phyloP scores from a whole-genome alignment of 2,329 filamentous ascomycete species.

The Aspergillus latus region DNA sequence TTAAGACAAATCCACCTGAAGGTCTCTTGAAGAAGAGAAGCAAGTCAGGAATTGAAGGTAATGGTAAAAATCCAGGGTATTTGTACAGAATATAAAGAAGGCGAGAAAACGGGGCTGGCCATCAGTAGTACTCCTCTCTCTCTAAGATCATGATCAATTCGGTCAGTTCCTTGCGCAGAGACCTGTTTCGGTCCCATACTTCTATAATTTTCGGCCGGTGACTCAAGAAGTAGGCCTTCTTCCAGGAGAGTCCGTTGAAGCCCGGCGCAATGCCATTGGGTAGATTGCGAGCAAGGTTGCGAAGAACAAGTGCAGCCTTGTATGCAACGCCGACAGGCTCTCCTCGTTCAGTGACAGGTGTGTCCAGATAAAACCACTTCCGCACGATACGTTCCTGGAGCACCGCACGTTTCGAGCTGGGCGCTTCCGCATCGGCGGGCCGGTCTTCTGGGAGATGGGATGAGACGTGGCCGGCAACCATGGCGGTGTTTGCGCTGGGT shows the following conservation, averaged over 20 bases:
- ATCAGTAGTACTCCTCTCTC: slow-evolving; percentile 38
- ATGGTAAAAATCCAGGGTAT: slow-evolving; percentile 20
- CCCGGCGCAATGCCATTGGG: slow-evolving; percentile 33
- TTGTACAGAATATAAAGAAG: slow-evolving; percentile 19
- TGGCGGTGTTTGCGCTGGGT: slow-evolving; percentile 36
- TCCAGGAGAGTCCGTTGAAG: slow-evolving; percentile 37
- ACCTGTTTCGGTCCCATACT: slow-evolving; percentile 42
- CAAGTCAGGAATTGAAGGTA: slow-evolving; percentile 11
- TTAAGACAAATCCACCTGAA: too few relatives aligned
- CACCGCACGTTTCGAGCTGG: slow-evolving; percentile 36
- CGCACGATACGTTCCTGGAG: slow-evolving; percentile 43
- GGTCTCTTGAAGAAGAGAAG: background rate
- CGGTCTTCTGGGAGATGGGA: slow-evolving; percentile 41
- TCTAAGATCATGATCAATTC: slow-evolving; percentile 46
- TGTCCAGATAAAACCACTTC: slow-evolving; percentile 43
- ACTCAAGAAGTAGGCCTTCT: slow-evolving; percentile 42
- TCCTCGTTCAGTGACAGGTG: slow-evolving; percentile 42
- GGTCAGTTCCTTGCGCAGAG: slow-evolving; percentile 43
- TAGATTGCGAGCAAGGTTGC: slow-evolving; percentile 48
- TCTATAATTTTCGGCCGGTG: slow-evolving; percentile 41
- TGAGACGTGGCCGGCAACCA: slow-evolving; percentile 43
- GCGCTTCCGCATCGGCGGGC: slow-evolving; percentile 33
- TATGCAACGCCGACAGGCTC: slow-evolving; percentile 49
- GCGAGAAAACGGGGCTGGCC: background rate
- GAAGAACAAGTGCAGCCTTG: slow-evolving; percentile 48